Base-by-base conservation (phyloP, 2,329 filamentous ascomycete genomes). In the Alternaria sp. region DNA sequence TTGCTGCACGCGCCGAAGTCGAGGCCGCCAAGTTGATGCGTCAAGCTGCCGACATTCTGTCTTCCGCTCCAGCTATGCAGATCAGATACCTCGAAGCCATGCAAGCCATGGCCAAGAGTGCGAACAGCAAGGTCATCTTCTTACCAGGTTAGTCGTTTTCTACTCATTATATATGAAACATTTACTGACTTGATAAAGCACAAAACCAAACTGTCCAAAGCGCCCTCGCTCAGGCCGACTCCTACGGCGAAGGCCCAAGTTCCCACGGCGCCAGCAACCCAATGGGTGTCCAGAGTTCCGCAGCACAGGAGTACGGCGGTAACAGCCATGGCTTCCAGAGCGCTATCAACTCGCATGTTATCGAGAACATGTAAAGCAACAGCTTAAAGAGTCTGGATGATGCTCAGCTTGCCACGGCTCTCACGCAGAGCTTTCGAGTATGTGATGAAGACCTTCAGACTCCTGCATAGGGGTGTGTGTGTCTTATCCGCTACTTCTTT, bases 81-180 rank as follows among this genome's bases (percentile, higher is more conserved):
- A 78, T 78, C 65, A 56, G 76, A 68, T 98, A 98, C 80, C 90
- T 99, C 68, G 95, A 99, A 82, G 94, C 95, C 4, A 98, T 98
- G 94, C 95, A 98, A 79, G 88, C 92, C 42, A 99, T 99, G 94
- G 95, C 95, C 72, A 98, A 97, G 87, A 88, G 88, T 0, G 92
- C 93, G 48, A 96, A 93, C 81, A 87, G 85, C 80, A 96, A 96
- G 82, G 91, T 95, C 16, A 67, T 67, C 24, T 64, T 66, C 57
- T 26, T 66, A 1, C 68, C 68, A 6, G 39, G 39, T n/a, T 4
- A 18, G n/a, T 20, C 0, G 5, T 12, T 4, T 3, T 1, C 16
- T 8, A 8, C 14, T 5, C 0, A 12, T n/a, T 20, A 5, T 7
- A 46, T 30, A 5, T 20, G 2, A 28, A 11, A 28, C 42, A 28